These are phyloP conservation scores for Gracilaria domingensis DNA, from an alignment of 23 red algal genomes.

Conservation along the genomic window DNA sequence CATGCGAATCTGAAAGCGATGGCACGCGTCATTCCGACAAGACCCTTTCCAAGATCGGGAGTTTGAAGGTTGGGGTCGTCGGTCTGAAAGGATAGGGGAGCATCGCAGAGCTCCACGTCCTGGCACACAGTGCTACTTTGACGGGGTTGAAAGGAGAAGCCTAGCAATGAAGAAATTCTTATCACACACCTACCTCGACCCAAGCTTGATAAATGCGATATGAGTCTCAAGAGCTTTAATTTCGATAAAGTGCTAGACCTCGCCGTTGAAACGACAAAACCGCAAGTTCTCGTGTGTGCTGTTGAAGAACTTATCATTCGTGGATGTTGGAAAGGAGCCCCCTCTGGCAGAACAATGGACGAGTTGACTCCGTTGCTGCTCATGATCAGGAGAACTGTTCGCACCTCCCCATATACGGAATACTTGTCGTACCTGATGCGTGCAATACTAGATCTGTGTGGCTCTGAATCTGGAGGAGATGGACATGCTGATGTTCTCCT, in stretches of 20 bases:
- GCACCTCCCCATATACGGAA: slow-evolving; percentile 49
- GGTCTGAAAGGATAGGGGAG: slow-evolving; percentile 42
- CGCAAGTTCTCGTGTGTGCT: slow-evolving; percentile 71
- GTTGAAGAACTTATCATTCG: slow-evolving; percentile 85
- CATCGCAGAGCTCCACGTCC: not conserved
- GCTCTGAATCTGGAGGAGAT: slow-evolving; percentile 22
- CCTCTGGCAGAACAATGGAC: slow-evolving; percentile 30
- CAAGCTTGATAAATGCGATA: slow-evolving; percentile 62
- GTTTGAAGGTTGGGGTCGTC: slow-evolving; percentile 75
- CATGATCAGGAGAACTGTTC: slow-evolving; percentile 62
- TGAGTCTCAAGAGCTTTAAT: slow-evolving; percentile 64
- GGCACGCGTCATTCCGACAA: slow-evolving; percentile 10
- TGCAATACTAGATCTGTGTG: slow-evolving; percentile 83
- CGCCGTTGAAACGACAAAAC: slow-evolving; percentile 53
- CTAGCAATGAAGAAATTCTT: slow-evolving; percentile 38
- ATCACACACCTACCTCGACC: slow-evolving; percentile 12
- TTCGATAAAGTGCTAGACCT: slow-evolving; percentile 71
- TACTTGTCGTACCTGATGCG: slow-evolving; percentile 75
- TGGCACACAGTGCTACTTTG: slow-evolving; percentile 56
- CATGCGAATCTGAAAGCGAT: not conserved
- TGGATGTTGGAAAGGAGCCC: slow-evolving; percentile 57
- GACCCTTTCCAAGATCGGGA: slow-evolving; percentile 44
- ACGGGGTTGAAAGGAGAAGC: slow-evolving; percentile 61
- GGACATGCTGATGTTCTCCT: not conserved
- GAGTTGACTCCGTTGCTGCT: slow-evolving; percentile 69